These are phyloP conservation scores for Amesomyces nigricolor DNA, from an alignment of 2,329 filamentous ascomycete species.

Conservation along the genomic window DNA sequence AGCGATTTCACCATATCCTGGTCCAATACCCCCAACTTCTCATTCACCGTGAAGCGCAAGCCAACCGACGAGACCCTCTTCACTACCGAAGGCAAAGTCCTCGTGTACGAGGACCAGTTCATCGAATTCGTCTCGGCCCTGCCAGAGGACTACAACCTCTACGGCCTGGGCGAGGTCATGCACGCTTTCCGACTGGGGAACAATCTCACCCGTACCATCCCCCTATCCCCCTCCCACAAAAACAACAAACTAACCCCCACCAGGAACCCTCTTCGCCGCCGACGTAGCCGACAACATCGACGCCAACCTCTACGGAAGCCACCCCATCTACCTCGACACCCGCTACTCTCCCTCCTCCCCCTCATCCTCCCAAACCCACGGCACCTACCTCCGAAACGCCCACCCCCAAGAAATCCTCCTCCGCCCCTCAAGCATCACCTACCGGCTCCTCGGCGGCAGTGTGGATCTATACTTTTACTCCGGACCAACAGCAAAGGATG, in stretches of 20 bases:
- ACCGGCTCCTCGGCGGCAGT: slow-evolving; percentile 68
- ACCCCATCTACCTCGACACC: slow-evolving; percentile 76
- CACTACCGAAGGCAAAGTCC: slow-evolving; percentile 54
- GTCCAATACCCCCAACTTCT: slow-evolving; percentile 55
- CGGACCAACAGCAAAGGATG: slow-evolving; percentile 61
- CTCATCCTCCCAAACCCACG: slow-evolving; percentile 58
- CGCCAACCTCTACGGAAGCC: slow-evolving; percentile 67
- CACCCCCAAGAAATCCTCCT: slow-evolving; percentile 71
- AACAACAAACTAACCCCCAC: no score
- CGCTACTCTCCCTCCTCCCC: slow-evolving; percentile 51
- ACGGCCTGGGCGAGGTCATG: slow-evolving; percentile 69
- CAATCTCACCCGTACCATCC: slow-evolving; percentile 54
- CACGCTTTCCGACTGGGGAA: slow-evolving; percentile 66
- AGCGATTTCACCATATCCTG: slow-evolving; percentile 52
- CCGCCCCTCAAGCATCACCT: slow-evolving; percentile 58
- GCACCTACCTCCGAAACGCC: slow-evolving; percentile 70
- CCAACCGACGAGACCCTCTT: slow-evolving; percentile 62
- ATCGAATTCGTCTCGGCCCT: slow-evolving; percentile 63
- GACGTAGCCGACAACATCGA: slow-evolving; percentile 62
- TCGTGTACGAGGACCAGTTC: slow-evolving; percentile 74
- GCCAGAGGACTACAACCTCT: slow-evolving; percentile 68
- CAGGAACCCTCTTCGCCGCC: slow-evolving; percentile 52
- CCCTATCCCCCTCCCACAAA: no score
- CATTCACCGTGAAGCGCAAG: slow-evolving; percentile 57
- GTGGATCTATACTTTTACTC: slow-evolving; percentile 77